Conservation (phyloP, 1,139 yeast genomes). For the Suhomyces wounanorum region DNA sequence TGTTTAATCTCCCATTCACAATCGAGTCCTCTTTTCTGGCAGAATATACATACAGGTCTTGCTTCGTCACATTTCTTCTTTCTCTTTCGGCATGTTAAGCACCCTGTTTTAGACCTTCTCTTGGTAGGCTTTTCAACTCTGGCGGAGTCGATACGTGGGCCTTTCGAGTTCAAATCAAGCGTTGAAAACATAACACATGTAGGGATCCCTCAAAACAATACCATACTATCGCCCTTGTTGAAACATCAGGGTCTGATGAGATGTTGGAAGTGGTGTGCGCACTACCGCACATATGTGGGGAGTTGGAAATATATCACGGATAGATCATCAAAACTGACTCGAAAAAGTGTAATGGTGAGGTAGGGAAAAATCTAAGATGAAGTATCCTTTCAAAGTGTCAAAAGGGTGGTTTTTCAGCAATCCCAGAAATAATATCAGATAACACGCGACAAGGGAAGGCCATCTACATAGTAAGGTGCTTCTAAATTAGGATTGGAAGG, state of each 20-base stretch:
- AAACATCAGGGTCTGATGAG: not conserved
- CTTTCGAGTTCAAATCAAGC: constrained; percentile 9
- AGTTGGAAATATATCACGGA: not conserved
- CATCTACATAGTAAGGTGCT: too few relatives aligned
- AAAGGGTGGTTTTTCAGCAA: too few relatives aligned
- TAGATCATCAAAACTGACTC: not conserved
- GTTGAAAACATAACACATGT: constrained; percentile 9
- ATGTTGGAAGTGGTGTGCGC: constrained; percentile 1
- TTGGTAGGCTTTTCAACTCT: constrained; percentile 9
- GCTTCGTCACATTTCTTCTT: constrained; percentile 46
- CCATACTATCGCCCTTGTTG: not conserved
- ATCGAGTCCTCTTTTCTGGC: constrained; percentile 28
- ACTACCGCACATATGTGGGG: not conserved
- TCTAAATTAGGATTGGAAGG: too few relatives aligned
- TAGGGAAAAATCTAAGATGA: not conserved
- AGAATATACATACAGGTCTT: constrained; percentile 37
- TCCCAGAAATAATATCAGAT: too few relatives aligned
- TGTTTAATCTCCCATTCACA: constrained; percentile 33
- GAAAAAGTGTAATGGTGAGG: not conserved
- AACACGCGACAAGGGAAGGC: too few relatives aligned
- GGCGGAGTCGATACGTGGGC: not conserved
- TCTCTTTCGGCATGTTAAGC: constrained; percentile 42
- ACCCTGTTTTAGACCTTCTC: constrained; percentile 38
- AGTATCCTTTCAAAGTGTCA: too few relatives aligned
- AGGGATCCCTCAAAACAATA: not conserved